phyloP scores from a whole-genome alignment of 768 basidiomycete species.

The Russula sp. region DNA sequence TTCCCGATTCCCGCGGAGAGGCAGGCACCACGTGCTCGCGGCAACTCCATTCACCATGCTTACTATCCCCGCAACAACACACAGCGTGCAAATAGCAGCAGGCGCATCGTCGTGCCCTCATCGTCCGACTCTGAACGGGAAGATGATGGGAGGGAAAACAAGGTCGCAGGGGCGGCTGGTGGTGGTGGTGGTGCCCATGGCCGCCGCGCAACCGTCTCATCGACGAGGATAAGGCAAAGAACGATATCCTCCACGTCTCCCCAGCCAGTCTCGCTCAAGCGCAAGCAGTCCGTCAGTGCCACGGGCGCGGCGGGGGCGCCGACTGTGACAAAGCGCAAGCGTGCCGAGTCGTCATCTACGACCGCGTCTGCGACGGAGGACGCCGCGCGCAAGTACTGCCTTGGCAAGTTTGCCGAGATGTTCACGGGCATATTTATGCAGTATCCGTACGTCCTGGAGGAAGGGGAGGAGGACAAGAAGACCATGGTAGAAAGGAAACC shows the following conservation, averaged over 20 bases:
- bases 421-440: constrained; percentile 63
- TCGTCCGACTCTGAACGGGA: constrained; percentile 8
- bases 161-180: not conserved
- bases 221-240: not conserved
- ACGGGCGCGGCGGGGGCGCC: constrained; percentile 31
- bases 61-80: not conserved
- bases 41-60: no score
- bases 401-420: constrained; percentile 65
- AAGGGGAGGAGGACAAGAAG: not conserved
- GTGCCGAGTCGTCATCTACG: constrained; percentile 28
- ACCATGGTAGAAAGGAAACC: constrained; percentile 7
- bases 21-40: not conserved
- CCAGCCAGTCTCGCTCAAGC: constrained; percentile 33
- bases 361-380: constrained; percentile 43
- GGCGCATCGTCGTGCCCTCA: constrained; percentile 5
- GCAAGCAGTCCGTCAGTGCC: constrained; percentile 37
- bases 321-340: constrained; percentile 40
- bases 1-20: no score
- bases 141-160: not conserved
- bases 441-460: constrained; percentile 49
- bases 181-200: constrained; percentile 4
- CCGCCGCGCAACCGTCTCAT: constrained; percentile 17
- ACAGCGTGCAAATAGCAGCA: constrained; percentile 1
- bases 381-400: constrained; percentile 71
- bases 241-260: constrained; percentile 5